Evolutionary conservation across 2,329 filamentous ascomycete genomes (phyloP), one percentile per base, ranked within the genome.

Genomic region (Colletotrichum tanaceti): DNA sequence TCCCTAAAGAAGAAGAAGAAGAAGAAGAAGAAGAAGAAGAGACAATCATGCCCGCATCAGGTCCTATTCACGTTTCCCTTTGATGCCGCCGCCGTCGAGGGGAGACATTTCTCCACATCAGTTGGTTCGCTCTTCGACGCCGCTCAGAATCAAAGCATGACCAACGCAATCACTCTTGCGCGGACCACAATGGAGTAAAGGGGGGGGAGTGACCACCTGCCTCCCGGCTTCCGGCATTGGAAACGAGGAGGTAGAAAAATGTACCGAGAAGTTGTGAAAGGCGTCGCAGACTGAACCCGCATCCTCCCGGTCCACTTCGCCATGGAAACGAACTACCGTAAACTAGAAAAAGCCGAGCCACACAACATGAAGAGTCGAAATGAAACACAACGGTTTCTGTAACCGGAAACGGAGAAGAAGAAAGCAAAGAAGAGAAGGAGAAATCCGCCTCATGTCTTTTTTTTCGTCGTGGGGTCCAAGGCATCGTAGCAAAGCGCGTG

Each of bases 401-500:
- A 24, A 13, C 44, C 5, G 39, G 28, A 28, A 28, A 28, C 35
- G 28, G 39, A 28, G 20, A 16, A 24, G 16, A 35, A 38, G n/a
- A n/a, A n/a, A 59, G 28, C 32, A 28, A n/a, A 16, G 20, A 20
- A 35, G 38, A 59, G 60, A 57, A 68, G 35, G 16, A 68, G 35
- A 70, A 64, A 55, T 60, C 65, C 59, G 55, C 59, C 68, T 60
- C 53, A 65, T 63, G 47, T 60, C 68, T 55, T 64, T 58, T 53
- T 58, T 53, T 20, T n/a, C n/a, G 65, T 70, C 68, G 59, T 70
- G 47, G 63, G 47, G 41, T 65, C 65, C 59, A 58, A 70, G 65
- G 59, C 65, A 54, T 70, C 65, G 54, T 68, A 70, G 68, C 68
- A 70, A 70, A 69, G 68, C 53, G 20, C 55, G 50, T 70, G 41